Base-by-base conservation (phyloP, 148 eudicot species). In the Chenopodium quinoa region DNA sequence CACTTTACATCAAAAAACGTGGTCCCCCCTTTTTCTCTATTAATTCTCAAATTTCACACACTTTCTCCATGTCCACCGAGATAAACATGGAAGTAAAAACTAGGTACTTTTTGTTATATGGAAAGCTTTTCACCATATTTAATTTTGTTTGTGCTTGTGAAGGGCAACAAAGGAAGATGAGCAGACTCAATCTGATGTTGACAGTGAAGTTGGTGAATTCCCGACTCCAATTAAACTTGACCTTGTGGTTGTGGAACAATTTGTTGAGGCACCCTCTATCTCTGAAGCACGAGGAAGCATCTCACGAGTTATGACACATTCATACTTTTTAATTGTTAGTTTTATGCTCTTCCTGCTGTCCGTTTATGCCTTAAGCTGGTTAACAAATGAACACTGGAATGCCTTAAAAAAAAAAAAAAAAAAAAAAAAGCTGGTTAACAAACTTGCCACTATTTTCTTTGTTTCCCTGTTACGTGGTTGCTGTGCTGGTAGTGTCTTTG, bases 401-500 rank as follows among this genome's bases (percentile, higher is more conserved):
- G 25, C 25, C 25, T 23, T 23, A 0, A 23, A 23, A 23, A 23
- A 23, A 23, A 23, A 23, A 23, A 23, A 23, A 23, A 23, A 23
- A 23, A 23, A 23, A 23, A 23, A 23, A 23, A 23, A 23, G 25
- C 25, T 23, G 25, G 25, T 23, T 23, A 23, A 23, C 25, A 23
- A 23, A 23, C 25, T 29, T 70, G 31, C 77, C 79, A 29, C 84
- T 82, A 71, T 29, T 22, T 60, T 19, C 64, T 75, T 72, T 74
- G 44, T 0, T 80, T 63, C 50, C 78, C 63, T 79, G 75, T 79
- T 54, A 10, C 75, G 34, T 76, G 71, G 56, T 77, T 77, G 34
- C 80, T 40, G n/a, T 67, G 44, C n/a, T 64, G 72, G 58, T 78
- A 17, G 23, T 67, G 73, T 78, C 80, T 48, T 70, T 78, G 44